A percentile compares a stretch with the other conserved stretches of the same genome.
These are phyloP conservation scores for Nicotiana obtusifolia DNA, from an alignment of 257 asterid genomes.

Conservation along the genomic window DNA sequence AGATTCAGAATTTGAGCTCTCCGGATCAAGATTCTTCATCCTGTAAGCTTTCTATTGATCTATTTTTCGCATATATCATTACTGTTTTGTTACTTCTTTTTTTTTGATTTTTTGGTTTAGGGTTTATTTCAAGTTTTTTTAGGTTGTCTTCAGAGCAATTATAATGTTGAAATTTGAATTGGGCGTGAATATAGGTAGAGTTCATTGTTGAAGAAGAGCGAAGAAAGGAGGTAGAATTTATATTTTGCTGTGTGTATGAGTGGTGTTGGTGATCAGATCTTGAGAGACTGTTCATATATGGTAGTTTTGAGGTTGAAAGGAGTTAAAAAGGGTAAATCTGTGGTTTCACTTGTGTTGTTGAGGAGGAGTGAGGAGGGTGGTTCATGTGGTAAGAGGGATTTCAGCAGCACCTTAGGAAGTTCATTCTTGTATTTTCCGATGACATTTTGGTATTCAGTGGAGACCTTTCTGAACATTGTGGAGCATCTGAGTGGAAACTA, in stretches of 20 bases:
- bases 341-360: conserved; percentile 1
- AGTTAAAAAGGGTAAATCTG: background rate
- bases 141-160: background rate
- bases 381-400: conserved; percentile 19
- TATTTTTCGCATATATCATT: background rate
- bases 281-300: conserved; percentile 10
- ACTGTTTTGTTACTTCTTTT: background rate
- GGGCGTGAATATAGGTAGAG: background rate
- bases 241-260: background rate
- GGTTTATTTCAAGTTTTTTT: background rate
- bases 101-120: background rate
- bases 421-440: too few relatives aligned
- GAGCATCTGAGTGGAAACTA: too few relatives aligned
- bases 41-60: conserved; percentile 35
- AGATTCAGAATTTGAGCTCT: conserved; percentile 11
- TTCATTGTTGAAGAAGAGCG: conserved; percentile 2
- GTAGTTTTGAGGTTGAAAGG: conserved; percentile 24
- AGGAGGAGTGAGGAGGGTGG: conserved; percentile 10
- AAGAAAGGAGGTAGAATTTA: background rate
- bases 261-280: background rate
- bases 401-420: background rate
- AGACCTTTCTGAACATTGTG: too few relatives aligned
- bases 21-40: conserved; percentile 38
- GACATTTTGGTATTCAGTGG: too few relatives aligned
- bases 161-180: background rate